phyloP scores from a whole-genome alignment of 257 asterid genomes.

The Scutellaria baicalensis region DNA sequence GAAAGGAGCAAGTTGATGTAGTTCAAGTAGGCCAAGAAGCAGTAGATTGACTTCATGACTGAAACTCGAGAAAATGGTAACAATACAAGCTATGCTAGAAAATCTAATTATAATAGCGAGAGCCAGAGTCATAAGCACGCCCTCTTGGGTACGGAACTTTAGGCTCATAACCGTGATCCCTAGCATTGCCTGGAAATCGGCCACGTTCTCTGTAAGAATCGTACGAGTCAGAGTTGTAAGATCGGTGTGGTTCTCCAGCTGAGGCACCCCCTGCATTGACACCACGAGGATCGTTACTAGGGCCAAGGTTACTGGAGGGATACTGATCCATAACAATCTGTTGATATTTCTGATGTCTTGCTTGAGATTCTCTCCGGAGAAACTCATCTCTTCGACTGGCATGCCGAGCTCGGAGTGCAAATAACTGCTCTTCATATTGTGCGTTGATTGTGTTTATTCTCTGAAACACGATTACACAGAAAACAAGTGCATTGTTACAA shows the following conservation, averaged over 20 bases:
- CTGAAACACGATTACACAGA: slow-evolving; percentile 21
- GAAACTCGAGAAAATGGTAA: neutral
- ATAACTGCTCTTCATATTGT: slow-evolving; percentile 59
- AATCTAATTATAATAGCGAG: slow-evolving; percentile 37
- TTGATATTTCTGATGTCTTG: slow-evolving; percentile 59
- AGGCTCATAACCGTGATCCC: slow-evolving; percentile 52
- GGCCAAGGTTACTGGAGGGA: slow-evolving; percentile 32
- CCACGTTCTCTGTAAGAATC: slow-evolving; percentile 50
- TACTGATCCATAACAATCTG: slow-evolving; percentile 46
- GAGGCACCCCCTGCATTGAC: slow-evolving; percentile 26
- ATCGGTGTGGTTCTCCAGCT: slow-evolving; percentile 36
- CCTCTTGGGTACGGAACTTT: slow-evolving; percentile 64
- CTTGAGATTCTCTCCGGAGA: slow-evolving; percentile 58
- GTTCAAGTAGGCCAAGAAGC: neutral
- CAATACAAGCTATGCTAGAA: neutral
- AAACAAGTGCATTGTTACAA: neutral
- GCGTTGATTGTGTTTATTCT: slow-evolving; percentile 53
- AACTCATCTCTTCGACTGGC: slow-evolving; percentile 58
- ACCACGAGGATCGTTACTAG: slow-evolving; percentile 41
- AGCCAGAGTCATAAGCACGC: slow-evolving; percentile 48
- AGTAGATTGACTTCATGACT: neutral
- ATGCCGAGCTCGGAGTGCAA: slow-evolving; percentile 54
- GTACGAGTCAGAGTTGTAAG: slow-evolving; percentile 43
- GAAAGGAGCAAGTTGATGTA: neutral
- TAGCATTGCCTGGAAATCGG: slow-evolving; percentile 38